These are phyloP conservation scores for Penicilliopsis zonata DNA, from an alignment of 495 filamentous ascomycete genomes.

Conservation along the genomic window DNA sequence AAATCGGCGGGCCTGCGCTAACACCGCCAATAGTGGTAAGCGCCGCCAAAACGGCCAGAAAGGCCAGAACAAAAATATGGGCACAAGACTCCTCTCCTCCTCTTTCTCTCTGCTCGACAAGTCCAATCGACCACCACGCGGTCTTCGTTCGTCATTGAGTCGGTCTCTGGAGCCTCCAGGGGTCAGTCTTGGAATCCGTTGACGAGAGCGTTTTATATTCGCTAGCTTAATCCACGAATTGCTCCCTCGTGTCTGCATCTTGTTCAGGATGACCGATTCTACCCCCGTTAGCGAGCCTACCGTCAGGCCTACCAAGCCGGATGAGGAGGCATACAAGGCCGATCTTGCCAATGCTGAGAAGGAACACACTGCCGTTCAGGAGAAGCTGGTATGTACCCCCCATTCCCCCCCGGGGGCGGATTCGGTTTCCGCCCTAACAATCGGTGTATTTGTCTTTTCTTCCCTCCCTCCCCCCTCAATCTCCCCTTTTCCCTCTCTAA, in stretches of 20 bases:
- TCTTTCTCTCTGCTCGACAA: slow-evolving; percentile 5
- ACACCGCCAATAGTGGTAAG: slow-evolving; percentile 14
- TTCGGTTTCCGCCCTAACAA: too few relatives aligned
- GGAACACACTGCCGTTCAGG: slow-evolving; percentile 59
- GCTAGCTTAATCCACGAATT: slow-evolving; percentile 3
- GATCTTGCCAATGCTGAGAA: slow-evolving; percentile 68
- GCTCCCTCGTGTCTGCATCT: slow-evolving; percentile 3
- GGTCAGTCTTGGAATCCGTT: slow-evolving; percentile 2
- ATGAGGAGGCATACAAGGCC: slow-evolving; percentile 44
- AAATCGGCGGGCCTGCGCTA: slow-evolving; percentile 19
- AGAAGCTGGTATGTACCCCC: slow-evolving; percentile 55
- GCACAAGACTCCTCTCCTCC: slow-evolving; percentile 12
- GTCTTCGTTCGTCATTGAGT: slow-evolving; percentile 1
- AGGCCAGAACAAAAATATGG: slow-evolving; percentile 11
- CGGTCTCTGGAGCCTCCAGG: slow-evolving; percentile 19
- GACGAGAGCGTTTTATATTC: slow-evolving; percentile 6
- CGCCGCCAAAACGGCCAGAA: slow-evolving; percentile 9
- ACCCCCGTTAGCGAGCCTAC: slow-evolving; percentile 33
- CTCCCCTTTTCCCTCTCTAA: not conserved
- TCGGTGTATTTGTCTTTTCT: too few relatives aligned
- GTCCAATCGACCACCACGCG: not conserved
- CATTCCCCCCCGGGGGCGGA: too few relatives aligned
- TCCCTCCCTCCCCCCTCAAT: not conserved
- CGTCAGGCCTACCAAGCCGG: slow-evolving; percentile 42
- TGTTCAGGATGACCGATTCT: slow-evolving; percentile 22